Conservation (phyloP, 2,329 filamentous ascomycete genomes). For the Aaosphaeria pasadenensis region DNA sequence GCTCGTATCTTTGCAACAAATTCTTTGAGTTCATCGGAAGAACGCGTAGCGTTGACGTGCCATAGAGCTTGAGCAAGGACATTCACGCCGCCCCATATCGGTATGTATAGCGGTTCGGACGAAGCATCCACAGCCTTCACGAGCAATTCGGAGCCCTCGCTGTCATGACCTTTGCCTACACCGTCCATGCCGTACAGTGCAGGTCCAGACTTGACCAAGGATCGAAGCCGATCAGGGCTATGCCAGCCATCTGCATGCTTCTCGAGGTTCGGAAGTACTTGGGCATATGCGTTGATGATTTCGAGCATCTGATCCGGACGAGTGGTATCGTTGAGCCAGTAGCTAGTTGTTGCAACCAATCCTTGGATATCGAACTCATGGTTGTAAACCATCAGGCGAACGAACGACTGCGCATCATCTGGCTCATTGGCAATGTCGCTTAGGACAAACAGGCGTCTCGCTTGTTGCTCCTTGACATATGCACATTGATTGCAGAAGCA, state of each 20-base stretch:
- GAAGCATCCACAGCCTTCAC: conserved; percentile 17
- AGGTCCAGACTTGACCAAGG: conserved; percentile 29
- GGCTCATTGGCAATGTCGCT: conserved; percentile 19
- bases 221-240: conserved; percentile 9
- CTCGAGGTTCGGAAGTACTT: conserved; percentile 42
- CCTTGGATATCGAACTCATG: conserved; percentile 17
- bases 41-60: conserved; percentile 26
- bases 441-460: conserved; percentile 9
- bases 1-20: conserved; percentile 47
- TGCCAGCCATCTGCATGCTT: conserved; percentile 31
- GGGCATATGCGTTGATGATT: conserved; percentile 20
- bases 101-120: conserved; percentile 46
- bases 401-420: conserved; percentile 15
- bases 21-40: conserved; percentile 27
- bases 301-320: conserved; percentile 6
- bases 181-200: conserved; percentile 39
- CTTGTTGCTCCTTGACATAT: neutral
- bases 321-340: conserved; percentile 12
- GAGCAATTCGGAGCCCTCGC: conserved; percentile 14
- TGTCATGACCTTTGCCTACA: conserved; percentile 14
- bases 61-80: conserved; percentile 49
- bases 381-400: conserved; percentile 13
- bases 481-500: neutral
- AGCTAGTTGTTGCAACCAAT: conserved; percentile 12
- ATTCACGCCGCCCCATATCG: conserved; percentile 53